Conservation (phyloP, 345 rosid genomes). For the Heritiera fomes region DNA sequence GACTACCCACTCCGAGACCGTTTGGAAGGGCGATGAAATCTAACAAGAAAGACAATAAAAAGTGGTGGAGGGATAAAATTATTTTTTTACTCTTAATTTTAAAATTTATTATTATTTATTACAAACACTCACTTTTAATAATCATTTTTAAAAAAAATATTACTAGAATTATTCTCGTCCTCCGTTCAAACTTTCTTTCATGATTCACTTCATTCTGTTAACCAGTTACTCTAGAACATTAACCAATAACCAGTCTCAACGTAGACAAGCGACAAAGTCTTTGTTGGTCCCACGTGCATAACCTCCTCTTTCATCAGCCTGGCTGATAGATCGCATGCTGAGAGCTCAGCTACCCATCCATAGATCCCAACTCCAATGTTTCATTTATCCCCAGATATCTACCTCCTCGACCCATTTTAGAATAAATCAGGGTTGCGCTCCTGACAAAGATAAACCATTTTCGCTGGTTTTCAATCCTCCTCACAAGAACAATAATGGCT, state of each 20-base stretch:
- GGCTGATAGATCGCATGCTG: background rate
- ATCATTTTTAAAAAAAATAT: too few species aligned
- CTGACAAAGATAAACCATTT: background rate
- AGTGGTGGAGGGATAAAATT: too few species aligned
- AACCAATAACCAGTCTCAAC: background rate
- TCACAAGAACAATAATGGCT: constrained; percentile 27
- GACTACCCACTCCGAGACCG: too few species aligned
- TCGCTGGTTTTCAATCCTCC: background rate
- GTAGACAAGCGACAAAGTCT: background rate
- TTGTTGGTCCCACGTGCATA: background rate
- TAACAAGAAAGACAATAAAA: too few species aligned
- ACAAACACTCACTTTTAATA: too few species aligned
- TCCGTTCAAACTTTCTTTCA: too few species aligned
- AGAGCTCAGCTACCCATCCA: background rate
- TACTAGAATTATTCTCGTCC: too few species aligned
- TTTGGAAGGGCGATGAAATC: too few species aligned
- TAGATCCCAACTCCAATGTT: background rate
- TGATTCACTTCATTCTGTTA: too few species aligned
- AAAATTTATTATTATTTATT: too few species aligned
- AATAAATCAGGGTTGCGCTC: background rate
- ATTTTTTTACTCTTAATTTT: too few species aligned
- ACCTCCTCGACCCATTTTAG: background rate
- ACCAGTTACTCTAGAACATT: background rate
- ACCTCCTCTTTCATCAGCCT: background rate
- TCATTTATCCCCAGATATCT: background rate